Conservation (phyloP, 2,329 filamentous ascomycete genomes). For the Aspergillus melleus region DNA sequence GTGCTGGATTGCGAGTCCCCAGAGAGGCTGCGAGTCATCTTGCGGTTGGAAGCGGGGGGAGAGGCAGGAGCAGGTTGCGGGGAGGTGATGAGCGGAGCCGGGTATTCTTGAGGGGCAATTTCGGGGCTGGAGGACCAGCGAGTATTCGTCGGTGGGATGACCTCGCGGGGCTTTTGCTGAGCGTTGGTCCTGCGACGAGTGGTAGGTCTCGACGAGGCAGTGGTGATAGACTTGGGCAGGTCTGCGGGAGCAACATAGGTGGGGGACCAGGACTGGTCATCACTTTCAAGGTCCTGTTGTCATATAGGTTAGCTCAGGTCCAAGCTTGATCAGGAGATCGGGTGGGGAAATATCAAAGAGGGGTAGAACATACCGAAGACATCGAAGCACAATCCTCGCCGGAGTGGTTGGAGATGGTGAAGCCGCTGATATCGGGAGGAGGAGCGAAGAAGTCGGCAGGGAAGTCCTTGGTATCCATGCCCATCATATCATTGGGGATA, state of each 20-base stretch:
- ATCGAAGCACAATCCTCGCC: constrained; percentile 32
- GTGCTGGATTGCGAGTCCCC: constrained; percentile 26
- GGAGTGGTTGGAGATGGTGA: constrained; percentile 29
- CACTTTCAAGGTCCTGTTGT: constrained; percentile 34
- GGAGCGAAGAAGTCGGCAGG: constrained; percentile 31
- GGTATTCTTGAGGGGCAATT: constrained; percentile 26
- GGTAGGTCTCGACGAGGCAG: background rate
- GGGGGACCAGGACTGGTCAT: constrained; percentile 34
- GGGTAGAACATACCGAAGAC: constrained; percentile 20
- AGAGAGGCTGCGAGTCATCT: constrained; percentile 27
- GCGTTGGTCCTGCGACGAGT: constrained; percentile 11
- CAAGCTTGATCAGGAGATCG: background rate
- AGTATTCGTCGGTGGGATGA: constrained; percentile 10
- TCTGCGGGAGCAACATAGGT: constrained; percentile 22
- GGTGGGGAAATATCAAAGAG: background rate
- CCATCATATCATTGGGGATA: constrained; percentile 30
- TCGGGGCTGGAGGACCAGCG: constrained; percentile 32
- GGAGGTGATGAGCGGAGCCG: constrained; percentile 16
- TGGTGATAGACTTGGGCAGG: constrained; percentile 10
- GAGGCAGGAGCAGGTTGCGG: constrained; percentile 6
- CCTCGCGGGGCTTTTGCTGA: constrained; percentile 9
- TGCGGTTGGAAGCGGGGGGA: constrained; percentile 18
- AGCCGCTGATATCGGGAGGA: constrained; percentile 32
- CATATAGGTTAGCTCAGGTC: constrained; percentile 1
- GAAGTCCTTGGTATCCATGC: constrained; percentile 30